Base-by-base conservation (phyloP, 2,329 filamentous ascomycete species). In the Colletotrichum nymphaeae region DNA sequence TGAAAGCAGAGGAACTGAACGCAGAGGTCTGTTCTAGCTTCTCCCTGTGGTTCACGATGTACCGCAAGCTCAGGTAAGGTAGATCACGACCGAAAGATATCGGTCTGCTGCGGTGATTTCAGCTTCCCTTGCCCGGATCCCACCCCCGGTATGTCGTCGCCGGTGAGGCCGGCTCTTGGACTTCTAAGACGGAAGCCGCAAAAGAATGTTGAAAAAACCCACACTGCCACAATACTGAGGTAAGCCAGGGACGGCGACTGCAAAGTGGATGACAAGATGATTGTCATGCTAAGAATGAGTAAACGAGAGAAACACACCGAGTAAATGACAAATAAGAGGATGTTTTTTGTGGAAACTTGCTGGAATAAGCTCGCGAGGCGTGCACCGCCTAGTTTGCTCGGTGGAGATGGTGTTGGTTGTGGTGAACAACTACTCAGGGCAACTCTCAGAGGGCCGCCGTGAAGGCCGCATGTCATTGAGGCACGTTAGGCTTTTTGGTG, bases 341-440 rank as follows among this genome's bases (percentile, higher is more conserved):
- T n/a, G 19, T n/a, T n/a, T 49, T 46, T 32, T 4, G 30, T 35
- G 3, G n/a, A 14, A 63, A 49, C 19, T 53, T 53, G 49, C 9
- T 65, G 28, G 8, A 42, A 16, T 53, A 55, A 71, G 30, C 68
- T 60, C 14, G n/a, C 26, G 42, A 58, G 19, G 32, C 53, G 32
- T 46, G 32, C 57, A 63, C 52, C 57, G 64, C 57, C 69, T 37
- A 58, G 35, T 6, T 26, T 68, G 30, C 60, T 69, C 56, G 60
- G 32, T 62, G 52, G 12, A 55, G 42, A 42, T 42, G 37, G 37
- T 42, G 37, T 49, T 49, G 42, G 19, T n/a, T 9, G 46, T 37
- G 62, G 22, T 28, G 35, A 19, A 35, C 35, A 46, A 22, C 35
- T 35, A 35, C 30, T 3, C 14, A n/a, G n/a, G n/a, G n/a, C n/a